These are phyloP conservation scores for Boletales sp. DNA, from an alignment of 768 basidiomycete species.

Conservation along the genomic window DNA sequence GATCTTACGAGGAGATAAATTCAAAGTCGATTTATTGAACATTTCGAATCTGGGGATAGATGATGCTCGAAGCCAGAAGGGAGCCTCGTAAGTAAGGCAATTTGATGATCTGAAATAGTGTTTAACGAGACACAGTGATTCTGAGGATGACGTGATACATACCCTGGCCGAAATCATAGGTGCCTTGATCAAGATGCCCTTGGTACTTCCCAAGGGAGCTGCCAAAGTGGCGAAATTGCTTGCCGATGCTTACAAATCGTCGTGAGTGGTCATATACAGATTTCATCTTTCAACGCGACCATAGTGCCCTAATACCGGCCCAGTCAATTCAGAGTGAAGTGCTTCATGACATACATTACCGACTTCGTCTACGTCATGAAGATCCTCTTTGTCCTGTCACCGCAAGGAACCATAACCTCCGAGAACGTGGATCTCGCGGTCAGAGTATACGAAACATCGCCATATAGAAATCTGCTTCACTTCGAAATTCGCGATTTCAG, in stretches of 20 bases:
- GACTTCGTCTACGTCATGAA: conserved; percentile 1
- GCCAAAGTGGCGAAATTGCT: neutral
- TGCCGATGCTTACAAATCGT: neutral
- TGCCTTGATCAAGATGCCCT: neutral
- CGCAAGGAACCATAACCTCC: neutral
- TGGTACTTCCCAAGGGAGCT: neutral
- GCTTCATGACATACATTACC: neutral
- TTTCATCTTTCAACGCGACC: too few species aligned
- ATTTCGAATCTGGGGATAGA: neutral
- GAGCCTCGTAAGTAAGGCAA: neutral
- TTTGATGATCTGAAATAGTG: neutral
- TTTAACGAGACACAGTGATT: neutral
- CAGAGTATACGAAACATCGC: neutral
- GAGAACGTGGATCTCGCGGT: neutral
- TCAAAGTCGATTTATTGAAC: neutral
- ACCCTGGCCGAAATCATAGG: neutral
- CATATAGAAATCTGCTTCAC: neutral
- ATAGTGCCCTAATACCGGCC: neutral
- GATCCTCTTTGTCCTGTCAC: neutral
- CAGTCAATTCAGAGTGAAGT: neutral
- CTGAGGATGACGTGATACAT: neutral
- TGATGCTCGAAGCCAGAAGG: too few species aligned
- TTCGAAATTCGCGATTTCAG: neutral
- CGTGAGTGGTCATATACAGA: neutral
- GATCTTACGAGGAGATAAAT: neutral